These are phyloP conservation scores for Thielaviopsis euricoi DNA, from an alignment of 2,329 filamentous ascomycete species.

Conservation along the genomic window DNA sequence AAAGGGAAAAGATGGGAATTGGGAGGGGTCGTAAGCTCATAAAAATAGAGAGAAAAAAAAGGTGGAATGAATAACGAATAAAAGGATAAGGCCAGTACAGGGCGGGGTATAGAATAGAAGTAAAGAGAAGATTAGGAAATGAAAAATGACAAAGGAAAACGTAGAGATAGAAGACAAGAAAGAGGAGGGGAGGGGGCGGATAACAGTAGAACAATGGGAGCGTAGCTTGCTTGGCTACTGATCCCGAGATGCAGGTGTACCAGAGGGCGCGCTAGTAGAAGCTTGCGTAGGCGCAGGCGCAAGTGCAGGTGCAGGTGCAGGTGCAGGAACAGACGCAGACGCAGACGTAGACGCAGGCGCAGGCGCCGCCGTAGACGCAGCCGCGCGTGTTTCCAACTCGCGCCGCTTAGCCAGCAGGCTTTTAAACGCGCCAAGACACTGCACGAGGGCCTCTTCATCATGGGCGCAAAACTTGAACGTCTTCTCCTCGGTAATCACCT, in stretches of 20 bases:
- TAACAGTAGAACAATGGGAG: not conserved
- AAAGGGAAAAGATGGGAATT: too few species aligned
- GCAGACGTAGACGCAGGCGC: too few species aligned
- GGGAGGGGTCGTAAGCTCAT: not conserved
- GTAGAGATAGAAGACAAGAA: not conserved
- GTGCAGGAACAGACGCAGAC: too few species aligned
- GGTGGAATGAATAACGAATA: not conserved
- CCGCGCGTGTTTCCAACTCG: conserved; percentile 38
- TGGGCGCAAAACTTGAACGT: conserved; percentile 60
- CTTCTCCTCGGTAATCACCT: conserved; percentile 88
- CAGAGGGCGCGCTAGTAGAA: not conserved
- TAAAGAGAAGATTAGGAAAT: not conserved
- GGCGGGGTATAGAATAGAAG: not conserved
- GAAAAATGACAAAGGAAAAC: not conserved
- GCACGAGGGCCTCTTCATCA: conserved; percentile 67
- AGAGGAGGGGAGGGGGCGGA: not conserved
- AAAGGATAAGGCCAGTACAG: not conserved
- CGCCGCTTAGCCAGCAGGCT: conserved; percentile 59
- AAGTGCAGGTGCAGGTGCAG: not conserved
- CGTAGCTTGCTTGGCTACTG: not conserved
- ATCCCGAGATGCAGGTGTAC: not conserved
- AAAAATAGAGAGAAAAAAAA: not conserved
- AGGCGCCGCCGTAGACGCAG: conserved; percentile 14
- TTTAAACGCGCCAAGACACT: conserved; percentile 82
- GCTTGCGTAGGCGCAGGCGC: not conserved